Base-by-base conservation (phyloP, 495 filamentous ascomycete genomes). In the Glonium stellatum region DNA sequence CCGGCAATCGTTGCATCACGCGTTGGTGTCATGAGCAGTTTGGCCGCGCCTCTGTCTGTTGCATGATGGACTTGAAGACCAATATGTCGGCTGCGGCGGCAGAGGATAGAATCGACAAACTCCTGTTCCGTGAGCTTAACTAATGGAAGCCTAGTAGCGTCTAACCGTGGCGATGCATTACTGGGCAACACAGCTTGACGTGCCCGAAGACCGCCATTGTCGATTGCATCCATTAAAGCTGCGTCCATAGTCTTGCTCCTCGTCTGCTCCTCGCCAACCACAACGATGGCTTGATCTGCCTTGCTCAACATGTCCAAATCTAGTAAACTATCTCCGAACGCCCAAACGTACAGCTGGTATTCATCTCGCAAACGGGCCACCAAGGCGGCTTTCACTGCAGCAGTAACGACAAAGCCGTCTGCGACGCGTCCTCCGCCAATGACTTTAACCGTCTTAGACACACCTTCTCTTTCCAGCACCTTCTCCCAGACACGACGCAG, bases 321-420 rank as follows among this genome's bases (percentile, higher is more conserved):
- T 34, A 85, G 57, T 0, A 76, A 75, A 66, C 84, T 83, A 62
- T 87, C 83, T 55, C 86, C 84, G 65, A 87, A 84, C 0, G 82
- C 84, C 69, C 77, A 82, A 22, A 84, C 78, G 48, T 77, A 71
- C 25, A 75, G 42, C 0, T 72, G 11, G 56, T 78, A 61, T 10
- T 9, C 8, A 5, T 67, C 34, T 56, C 69, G 67, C 25, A 87
- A 65, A 54, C 63, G 73, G 18, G 39, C 56, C 0, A 84, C 79
- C 47, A 87, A 19, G 9, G 59, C 69, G 4, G 66, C 74, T 69
- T 87, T 89, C 31, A 83, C 69, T 9, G 59, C 66, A 19, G 76
- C 69, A 12, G 78, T 85, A 36, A 87, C 71, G 46, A 87, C 73
- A 49, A 78, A 69, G 0, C 66, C 74, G 60, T 86, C 78, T 5